Conservation (phyloP, 108 stramenopile species). For the Discostella pseudostelligera region DNA sequence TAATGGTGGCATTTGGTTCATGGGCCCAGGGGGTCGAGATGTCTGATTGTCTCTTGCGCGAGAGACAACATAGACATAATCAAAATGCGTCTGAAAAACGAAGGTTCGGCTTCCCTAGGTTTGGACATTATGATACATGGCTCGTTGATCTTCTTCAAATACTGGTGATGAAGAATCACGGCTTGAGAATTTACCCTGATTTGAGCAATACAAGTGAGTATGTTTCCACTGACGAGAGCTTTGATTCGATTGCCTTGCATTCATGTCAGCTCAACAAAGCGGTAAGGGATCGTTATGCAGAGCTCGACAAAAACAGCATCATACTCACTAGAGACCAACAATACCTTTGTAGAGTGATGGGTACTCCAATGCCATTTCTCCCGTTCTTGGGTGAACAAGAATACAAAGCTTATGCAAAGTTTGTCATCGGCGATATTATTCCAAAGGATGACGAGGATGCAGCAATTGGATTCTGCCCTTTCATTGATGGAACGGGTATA, state of each 20-base stretch:
- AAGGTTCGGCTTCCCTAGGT: conserved; percentile 16
- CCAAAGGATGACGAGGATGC: conserved; percentile 11
- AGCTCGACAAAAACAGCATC: conserved; percentile 1
- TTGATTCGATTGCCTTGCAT: conserved; percentile 22
- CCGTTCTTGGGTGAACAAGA: conserved; percentile 9
- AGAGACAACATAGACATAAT: conserved; percentile 28
- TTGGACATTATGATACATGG: conserved; percentile 36
- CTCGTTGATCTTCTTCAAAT: conserved; percentile 34
- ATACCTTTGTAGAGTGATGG: conserved; percentile 10
- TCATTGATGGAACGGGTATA: conserved; percentile 17
- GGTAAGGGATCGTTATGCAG: background rate
- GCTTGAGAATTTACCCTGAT: conserved; percentile 18
- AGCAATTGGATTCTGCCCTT: conserved; percentile 22
- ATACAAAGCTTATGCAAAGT: background rate
- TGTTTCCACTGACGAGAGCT: conserved; percentile 22
- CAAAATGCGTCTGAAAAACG: conserved; percentile 16
- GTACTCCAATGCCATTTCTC: conserved; percentile 12
- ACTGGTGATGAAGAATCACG: conserved; percentile 16
- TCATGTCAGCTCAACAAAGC: background rate
- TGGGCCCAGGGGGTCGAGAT: conserved; percentile 31
- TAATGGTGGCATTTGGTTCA: conserved; percentile 17
- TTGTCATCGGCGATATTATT: background rate
- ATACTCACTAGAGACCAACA: conserved; percentile 23
- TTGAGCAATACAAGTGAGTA: conserved; percentile 44
- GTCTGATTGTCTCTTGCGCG: conserved; percentile 16